Conservation (phyloP, 208 protist genomes). For the Leptomonas pyrrhocoris region DNA sequence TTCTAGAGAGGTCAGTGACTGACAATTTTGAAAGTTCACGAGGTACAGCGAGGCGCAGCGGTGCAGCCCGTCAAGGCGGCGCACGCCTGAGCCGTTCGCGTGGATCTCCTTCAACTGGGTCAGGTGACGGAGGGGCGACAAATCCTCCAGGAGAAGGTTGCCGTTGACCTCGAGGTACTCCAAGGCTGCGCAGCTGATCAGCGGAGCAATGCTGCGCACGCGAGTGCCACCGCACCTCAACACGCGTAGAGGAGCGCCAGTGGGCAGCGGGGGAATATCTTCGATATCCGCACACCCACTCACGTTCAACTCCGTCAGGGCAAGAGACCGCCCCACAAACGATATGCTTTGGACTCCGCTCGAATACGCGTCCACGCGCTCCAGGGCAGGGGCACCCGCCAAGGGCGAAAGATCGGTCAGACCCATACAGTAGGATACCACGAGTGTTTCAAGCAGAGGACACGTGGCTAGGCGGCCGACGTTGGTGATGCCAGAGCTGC, state of each 20-base stretch:
- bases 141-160: not conserved
- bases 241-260: not conserved
- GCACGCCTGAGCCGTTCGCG: not conserved
- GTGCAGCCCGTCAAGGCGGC: not conserved
- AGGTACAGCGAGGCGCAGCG: conserved; percentile 7
- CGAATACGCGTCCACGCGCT: not conserved
- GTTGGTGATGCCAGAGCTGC: conserved; percentile 3
- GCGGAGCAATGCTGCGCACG: not conserved
- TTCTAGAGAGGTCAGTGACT: conserved; percentile 1
- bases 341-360: conserved; percentile 3
- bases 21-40: not conserved
- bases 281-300: conserved; percentile 6
- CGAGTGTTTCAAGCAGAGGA: not conserved
- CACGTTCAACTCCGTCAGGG: not conserved
- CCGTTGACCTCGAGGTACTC: not conserved
- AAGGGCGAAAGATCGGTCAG: conserved; percentile 10
- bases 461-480: conserved; percentile 8
- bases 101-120: conserved; percentile 5
- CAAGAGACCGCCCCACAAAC: not conserved
- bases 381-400: conserved; percentile 8
- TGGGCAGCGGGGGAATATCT: not conserved
- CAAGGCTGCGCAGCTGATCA: not conserved
- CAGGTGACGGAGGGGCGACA: conserved; percentile 8
- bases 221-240: not conserved
- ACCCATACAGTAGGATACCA: not conserved